phyloP scores from a whole-genome alignment of 768 basidiomycete species.

The Macrolepiota fuliginosa region DNA sequence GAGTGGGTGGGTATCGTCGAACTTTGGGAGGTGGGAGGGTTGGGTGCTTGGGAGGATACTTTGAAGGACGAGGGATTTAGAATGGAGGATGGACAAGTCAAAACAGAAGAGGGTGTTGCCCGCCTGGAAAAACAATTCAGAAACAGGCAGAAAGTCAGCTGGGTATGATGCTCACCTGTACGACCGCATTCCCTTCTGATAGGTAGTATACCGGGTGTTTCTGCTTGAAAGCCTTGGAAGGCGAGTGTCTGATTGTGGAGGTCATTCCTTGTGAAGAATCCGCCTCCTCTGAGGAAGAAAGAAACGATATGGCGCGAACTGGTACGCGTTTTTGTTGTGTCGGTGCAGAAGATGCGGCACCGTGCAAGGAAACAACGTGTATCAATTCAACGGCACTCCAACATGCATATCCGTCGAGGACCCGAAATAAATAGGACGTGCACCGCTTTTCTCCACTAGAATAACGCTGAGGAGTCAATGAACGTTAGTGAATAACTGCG shows the following conservation, averaged over 20 bases:
- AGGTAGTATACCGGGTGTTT: conserved; percentile 29
- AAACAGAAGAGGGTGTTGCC: conserved; percentile 51
- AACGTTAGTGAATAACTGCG: not conserved
- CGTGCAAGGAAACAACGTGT: conserved; percentile 1
- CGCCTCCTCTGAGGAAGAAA: no score
- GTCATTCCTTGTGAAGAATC: not conserved
- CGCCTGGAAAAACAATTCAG: conserved; percentile 33
- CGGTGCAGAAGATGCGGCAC: not conserved
- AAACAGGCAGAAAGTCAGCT: not conserved
- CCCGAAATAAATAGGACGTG: not conserved
- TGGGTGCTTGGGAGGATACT: conserved; percentile 31
- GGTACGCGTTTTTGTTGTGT: not conserved
- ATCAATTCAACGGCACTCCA: not conserved
- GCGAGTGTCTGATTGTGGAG: not conserved
- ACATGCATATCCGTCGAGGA: not conserved
- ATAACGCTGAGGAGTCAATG: not conserved
- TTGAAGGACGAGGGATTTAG: conserved; percentile 31
- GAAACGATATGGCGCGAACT: not conserved
- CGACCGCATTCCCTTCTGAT: conserved; percentile 29
- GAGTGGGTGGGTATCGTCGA: conserved; percentile 33
- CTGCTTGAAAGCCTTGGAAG: not conserved
- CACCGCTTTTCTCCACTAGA: not conserved
- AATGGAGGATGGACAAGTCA: conserved; percentile 41
- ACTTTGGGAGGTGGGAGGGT: conserved; percentile 21
- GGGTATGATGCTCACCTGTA: conserved; percentile 21